Percentiles rank a stretch among this genome's conserved stretches.
Evolutionary conservation across 768 basidiomycete genomes (phyloP).

Genomic region (Trametes cingulata): DNA sequence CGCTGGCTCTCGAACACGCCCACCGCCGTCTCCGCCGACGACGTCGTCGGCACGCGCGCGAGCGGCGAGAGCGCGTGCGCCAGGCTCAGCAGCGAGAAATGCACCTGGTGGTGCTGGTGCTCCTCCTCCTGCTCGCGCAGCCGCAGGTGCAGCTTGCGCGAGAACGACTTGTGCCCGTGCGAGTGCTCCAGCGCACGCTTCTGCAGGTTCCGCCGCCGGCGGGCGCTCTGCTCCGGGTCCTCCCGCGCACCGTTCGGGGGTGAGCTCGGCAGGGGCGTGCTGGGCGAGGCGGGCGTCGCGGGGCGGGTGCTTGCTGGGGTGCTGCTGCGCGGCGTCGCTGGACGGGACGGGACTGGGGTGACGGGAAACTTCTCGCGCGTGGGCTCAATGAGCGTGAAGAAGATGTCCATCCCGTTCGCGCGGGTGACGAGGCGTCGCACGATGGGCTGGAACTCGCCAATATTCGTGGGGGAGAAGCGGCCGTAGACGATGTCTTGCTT

Average conservation of each 20-base stretch:
- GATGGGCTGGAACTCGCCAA: conserved; percentile 48
- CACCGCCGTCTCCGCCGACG: conserved; percentile 50
- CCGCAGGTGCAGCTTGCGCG: conserved; percentile 19
- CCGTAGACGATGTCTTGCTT: conserved; percentile 59
- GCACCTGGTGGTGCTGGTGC: conserved; percentile 25
- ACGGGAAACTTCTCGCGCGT: conserved; percentile 53
- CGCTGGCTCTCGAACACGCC: conserved; percentile 74
- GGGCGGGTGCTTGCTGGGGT: conserved; percentile 42
- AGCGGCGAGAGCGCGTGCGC: conserved; percentile 24
- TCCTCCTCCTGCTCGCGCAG: conserved; percentile 21
- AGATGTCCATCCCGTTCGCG: conserved; percentile 62
- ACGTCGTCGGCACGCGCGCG: conserved; percentile 8
- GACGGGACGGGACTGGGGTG: conserved; percentile 33
- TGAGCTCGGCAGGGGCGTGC: background rate
- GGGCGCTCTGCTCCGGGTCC: conserved; percentile 4
- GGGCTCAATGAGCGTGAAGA: conserved; percentile 66
- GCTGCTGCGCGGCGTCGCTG: conserved; percentile 42
- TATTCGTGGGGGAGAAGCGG: conserved; percentile 61
- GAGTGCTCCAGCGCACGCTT: conserved; percentile 5
- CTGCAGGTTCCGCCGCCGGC: conserved; percentile 5
- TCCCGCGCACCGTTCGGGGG: background rate
- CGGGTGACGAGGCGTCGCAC: conserved; percentile 54
- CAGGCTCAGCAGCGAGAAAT: conserved; percentile 29
- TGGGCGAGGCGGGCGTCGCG: conserved; percentile 31
- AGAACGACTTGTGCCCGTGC: conserved; percentile 15